phyloP scores from a whole-genome alignment of 2,329 filamentous ascomycete species.

The Hawksworthiomyces lignivorus region DNA sequence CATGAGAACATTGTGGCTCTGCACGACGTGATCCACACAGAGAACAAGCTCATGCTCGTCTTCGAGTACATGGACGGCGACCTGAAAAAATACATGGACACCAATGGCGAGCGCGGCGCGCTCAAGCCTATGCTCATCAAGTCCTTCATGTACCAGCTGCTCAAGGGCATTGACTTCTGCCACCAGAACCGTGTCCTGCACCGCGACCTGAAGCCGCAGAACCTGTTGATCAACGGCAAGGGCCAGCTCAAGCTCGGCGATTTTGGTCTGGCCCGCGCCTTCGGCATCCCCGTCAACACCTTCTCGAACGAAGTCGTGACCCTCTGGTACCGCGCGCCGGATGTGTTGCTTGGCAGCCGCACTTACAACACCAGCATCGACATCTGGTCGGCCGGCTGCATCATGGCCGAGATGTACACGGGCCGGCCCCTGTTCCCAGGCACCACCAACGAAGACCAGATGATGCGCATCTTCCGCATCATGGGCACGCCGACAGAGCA shows the following conservation, averaged over 20 bases:
- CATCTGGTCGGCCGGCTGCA: constrained; percentile 98
- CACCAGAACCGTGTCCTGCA: constrained; percentile 96
- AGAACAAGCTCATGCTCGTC: constrained; percentile 99
- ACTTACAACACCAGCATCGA: constrained; percentile 99
- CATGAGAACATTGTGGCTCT: constrained; percentile 97
- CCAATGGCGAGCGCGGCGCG: constrained; percentile 78
- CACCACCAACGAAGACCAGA: constrained; percentile 96
- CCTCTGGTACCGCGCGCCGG: constrained; percentile 93
- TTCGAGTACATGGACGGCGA: constrained; percentile 99
- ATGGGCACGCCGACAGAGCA: constrained; percentile 97
- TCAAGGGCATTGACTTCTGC: constrained; percentile 94
- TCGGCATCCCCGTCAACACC: constrained; percentile 95
- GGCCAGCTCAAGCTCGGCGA: constrained; percentile 88
- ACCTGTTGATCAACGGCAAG: constrained; percentile 88
- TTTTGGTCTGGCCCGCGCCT: constrained; percentile 87
- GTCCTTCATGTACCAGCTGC: constrained; percentile 97
- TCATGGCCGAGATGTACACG: constrained; percentile 99
- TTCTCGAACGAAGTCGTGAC: constrained; percentile 98
- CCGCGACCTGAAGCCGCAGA: constrained; percentile 92
- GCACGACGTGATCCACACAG: constrained; percentile 98
- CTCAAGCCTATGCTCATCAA: constrained; percentile 89
- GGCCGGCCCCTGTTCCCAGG: constrained; percentile 92
- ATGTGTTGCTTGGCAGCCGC: constrained; percentile 85
- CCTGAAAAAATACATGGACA: constrained; percentile 98
- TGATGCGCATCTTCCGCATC: constrained; percentile 92